phyloP scores from a whole-genome alignment of 2,329 filamentous ascomycete genomes.

The Blumeria hordei region DNA sequence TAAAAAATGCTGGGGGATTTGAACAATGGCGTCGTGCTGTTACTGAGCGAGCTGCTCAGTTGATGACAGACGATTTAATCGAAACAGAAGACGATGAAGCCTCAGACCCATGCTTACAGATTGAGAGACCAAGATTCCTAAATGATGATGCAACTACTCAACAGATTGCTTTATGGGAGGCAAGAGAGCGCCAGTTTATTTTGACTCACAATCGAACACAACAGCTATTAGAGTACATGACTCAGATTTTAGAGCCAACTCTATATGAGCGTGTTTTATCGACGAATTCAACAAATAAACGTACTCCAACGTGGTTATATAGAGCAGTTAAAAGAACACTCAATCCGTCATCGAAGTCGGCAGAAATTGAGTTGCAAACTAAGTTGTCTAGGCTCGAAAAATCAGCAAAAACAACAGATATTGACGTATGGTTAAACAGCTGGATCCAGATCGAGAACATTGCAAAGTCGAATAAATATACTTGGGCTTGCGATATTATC shows the following conservation, averaged over 20 bases:
- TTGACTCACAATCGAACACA: not conserved
- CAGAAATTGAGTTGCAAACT: not conserved
- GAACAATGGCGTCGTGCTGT: not conserved
- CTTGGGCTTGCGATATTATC: not conserved
- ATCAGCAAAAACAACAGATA: not conserved
- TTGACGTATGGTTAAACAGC: not conserved
- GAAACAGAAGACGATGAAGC: not conserved
- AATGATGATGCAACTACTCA: not conserved
- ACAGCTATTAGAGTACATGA: not conserved
- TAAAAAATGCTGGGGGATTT: conserved; percentile 1
- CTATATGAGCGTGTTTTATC: not conserved
- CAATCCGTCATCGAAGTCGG: not conserved
- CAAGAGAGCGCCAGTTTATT: not conserved
- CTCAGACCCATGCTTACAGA: not conserved
- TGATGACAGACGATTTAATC: not conserved
- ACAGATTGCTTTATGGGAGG: not conserved
- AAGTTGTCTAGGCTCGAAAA: not conserved
- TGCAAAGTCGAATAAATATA: not conserved
- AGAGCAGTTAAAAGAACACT: not conserved
- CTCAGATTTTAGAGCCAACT: not conserved
- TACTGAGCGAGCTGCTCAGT: not conserved
- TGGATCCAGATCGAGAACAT: not conserved
- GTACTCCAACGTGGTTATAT: not conserved
- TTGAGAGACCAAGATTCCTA: not conserved
- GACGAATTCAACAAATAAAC: not conserved